Base-by-base conservation (phyloP, 2,329 filamentous ascomycete genomes). In the Cordyceps javanica region DNA sequence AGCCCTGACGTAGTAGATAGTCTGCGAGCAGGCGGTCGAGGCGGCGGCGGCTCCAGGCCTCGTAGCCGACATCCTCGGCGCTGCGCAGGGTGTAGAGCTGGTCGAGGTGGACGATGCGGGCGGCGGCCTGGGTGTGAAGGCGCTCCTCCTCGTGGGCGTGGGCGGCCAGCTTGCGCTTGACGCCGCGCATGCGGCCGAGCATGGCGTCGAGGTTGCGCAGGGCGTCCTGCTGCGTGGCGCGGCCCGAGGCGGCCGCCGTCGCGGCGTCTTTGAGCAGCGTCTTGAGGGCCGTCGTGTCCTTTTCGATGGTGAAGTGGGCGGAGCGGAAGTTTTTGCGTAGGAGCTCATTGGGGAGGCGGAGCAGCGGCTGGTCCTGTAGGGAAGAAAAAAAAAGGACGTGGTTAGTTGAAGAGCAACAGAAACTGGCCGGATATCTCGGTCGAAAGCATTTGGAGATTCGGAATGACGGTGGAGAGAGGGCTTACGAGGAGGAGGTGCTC, bases 311-410 rank as follows among this genome's bases (percentile, higher is more conserved):
- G 67, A 88, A 86, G 70, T 91, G 89, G 44, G 89, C 89, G 3
- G 87, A 85, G 67, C 96, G 94, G 75, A 97, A 95, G 75, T 96
- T 97, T 71, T 94, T 93, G 57, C 91, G 88, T 23, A 95, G 86
- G 58, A 97, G 88, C 70, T 97, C 94, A 73, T 93, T 88, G 19
- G 94, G 94, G 23, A 97, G 85, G 34, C 92, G 91, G 64, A 99
- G 85, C 63, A 97, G 88, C 4, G 93, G 89, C 82, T 97, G 93
- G 69, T 99, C 94, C 91, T 93, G 63, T 23, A 28, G 51, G 28
- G 9, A 10, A 14, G 14, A 8, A 8, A 21, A 19, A 21, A 21
- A 41, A 36, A 14, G 30, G 14, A 57, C 39, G 13, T 9, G 7
- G 6, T 36, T 36, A n/a, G 25, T 36, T 30, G n/a, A n/a, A n/a